Evolutionary conservation across 305 asterid species (phyloP), one percentile per base, ranked within the genome.

Genomic region (Fraxinus greggii): DNA sequence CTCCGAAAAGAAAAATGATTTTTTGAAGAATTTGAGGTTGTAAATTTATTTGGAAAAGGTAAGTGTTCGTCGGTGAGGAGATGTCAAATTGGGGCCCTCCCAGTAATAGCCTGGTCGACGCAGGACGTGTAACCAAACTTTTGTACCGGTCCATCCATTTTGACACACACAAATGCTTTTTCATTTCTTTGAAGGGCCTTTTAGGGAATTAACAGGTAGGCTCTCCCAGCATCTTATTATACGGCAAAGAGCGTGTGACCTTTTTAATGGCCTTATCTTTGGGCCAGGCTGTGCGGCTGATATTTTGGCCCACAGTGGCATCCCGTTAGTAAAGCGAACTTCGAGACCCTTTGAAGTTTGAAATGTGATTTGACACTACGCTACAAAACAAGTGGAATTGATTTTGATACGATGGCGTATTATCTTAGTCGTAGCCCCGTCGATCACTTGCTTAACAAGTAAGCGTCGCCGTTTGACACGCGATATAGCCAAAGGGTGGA

Each of bases 391-490:
- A n/a, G 1, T 54, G 65, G 24, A 54, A 54, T 54, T 54, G 65
- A 54, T 54, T 9, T 63, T 63, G 33, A 63, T 24, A 63, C 33
- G 45, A 73, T 17, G 26, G 23, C 40, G 45, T 35, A 19, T 17
- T 38, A 21, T 38, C 4, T 12, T 38, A 17, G 23, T 73, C 29
- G 10, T 19, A 19, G 29, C 26, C 24, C 56, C 40, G 5, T 17
- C 17, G n/a, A 69, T 65, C 26, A 38, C 48, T 56, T 33, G 42
- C 78, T 21, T 72, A 79, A 79, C 76, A 70, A 59, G 72, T 33
- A 81, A 81, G 29, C 73, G 23, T 24, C 56, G n/a, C n/a, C 87
- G 83, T 82, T 78, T 31, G 42, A 72, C 45, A 8, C 77, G 65
- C 56, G 86, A 48, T 48, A 69, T 69, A 74, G 79, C 40, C 78